Percentiles rank a stretch among this genome's conserved stretches.
phyloP scores from a whole-genome alignment of 2,329 filamentous ascomycete genomes.

The Fusarium austroafricanum region DNA sequence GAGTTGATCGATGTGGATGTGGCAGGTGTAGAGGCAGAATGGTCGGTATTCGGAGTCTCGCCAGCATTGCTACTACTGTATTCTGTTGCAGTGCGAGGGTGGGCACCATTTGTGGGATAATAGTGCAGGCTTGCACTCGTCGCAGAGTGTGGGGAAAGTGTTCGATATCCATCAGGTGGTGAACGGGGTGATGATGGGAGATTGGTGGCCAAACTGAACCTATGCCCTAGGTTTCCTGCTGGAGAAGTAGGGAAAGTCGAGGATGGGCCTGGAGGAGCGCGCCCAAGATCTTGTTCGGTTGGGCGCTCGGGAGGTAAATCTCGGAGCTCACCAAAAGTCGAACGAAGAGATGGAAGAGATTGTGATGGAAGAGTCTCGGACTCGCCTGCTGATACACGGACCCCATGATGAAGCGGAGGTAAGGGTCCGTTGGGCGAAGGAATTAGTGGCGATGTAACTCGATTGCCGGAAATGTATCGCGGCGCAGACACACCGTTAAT shows the following conservation, averaged over 20 bases:
- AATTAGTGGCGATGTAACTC: conserved; percentile 40
- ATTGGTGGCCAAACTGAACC: conserved; percentile 47
- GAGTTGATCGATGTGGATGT: conserved; percentile 44
- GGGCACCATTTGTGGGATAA: conserved; percentile 47
- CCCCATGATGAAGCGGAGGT: conserved; percentile 54
- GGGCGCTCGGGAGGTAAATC: conserved; percentile 47
- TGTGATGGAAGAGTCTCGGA: conserved; percentile 52
- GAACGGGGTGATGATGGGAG: conserved; percentile 61
- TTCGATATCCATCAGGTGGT: conserved; percentile 59
- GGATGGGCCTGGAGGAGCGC: conserved; percentile 39
- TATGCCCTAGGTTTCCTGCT: conserved; percentile 42
- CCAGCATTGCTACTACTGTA: conserved; percentile 59
- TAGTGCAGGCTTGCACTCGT: conserved; percentile 56
- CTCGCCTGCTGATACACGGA: conserved; percentile 52
- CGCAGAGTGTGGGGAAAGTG: conserved; percentile 60
- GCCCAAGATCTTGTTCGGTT: conserved; percentile 49
- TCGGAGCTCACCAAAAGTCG: conserved; percentile 52
- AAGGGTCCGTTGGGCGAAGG: conserved; percentile 47
- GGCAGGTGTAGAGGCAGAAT: conserved; percentile 57
- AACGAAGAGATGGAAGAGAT: conserved; percentile 56
- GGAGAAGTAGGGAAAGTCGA: conserved; percentile 51
- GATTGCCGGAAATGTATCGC: conserved; percentile 17
- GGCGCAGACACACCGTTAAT: conserved; percentile 3
- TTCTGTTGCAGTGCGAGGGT: conserved; percentile 54
- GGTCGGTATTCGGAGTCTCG: conserved; percentile 61